Conservation (phyloP, 805 yeast species). For the Yarrowia porcina region DNA sequence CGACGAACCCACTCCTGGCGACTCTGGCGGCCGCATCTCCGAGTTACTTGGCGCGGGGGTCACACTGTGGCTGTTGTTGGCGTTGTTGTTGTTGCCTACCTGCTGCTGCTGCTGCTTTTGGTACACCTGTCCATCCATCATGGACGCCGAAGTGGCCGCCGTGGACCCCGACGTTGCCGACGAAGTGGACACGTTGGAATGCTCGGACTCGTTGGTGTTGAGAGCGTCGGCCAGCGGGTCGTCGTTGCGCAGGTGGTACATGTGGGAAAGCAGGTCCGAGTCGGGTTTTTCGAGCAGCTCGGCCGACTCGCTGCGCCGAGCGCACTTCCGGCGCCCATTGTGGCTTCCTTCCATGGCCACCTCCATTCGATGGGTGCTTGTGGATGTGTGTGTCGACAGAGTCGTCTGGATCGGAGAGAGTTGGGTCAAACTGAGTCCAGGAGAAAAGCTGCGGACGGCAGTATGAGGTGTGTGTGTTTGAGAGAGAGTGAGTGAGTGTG, state of each 20-base stretch:
- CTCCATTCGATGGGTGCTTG: neutral
- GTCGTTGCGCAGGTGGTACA: slow-evolving; percentile 14
- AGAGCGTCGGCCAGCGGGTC: slow-evolving; percentile 9
- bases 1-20: slow-evolving; percentile 1
- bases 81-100: too few species aligned
- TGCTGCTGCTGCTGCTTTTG: too few species aligned
- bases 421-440: slow-evolving; percentile 5
- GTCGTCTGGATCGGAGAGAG: neutral
- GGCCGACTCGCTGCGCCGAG: slow-evolving; percentile 13
- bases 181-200: slow-evolving; percentile 8
- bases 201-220: slow-evolving; percentile 4
- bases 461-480: neutral
- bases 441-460: neutral
- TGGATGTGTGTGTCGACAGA: neutral
- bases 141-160: neutral
- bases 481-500: too few species aligned
- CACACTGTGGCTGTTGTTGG: neutral
- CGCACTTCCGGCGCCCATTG: slow-evolving; percentile 6
- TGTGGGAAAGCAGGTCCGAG: neutral
- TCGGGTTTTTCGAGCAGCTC: slow-evolving; percentile 19
- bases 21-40: slow-evolving; percentile 1
- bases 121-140: neutral
- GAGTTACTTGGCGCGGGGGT: slow-evolving; percentile 4
- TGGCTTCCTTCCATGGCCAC: slow-evolving; percentile 23
- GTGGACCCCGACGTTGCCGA: neutral